phyloP scores from a whole-genome alignment of 2,329 filamentous ascomycete species.

The Microdochium nivale region DNA sequence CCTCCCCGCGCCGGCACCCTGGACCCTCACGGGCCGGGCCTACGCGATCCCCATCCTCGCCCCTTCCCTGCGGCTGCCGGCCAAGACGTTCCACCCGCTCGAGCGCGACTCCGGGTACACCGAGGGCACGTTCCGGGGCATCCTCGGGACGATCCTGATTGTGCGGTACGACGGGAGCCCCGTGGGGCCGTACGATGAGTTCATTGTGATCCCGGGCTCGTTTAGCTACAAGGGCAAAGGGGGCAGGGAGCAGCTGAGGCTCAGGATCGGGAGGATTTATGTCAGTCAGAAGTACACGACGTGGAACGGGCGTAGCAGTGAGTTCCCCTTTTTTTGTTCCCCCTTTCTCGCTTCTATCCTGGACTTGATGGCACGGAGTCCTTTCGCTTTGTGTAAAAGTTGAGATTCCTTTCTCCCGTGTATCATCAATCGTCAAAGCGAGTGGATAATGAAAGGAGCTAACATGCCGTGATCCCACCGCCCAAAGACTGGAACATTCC shows the following conservation, averaged over 20 bases:
- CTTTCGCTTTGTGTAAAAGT: no score
- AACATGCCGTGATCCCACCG: neutral
- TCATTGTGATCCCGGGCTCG: neutral
- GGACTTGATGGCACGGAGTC: neutral
- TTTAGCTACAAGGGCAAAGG: neutral
- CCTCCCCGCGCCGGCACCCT: neutral
- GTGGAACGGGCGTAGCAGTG: neutral
- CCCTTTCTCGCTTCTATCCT: neutral
- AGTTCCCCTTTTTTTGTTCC: neutral
- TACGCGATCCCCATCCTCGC: neutral
- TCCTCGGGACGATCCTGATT: neutral
- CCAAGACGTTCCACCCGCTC: neutral
- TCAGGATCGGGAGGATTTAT: neutral
- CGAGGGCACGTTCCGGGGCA: neutral
- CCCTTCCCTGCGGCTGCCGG: neutral
- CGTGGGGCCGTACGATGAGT: neutral
- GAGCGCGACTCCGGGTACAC: neutral
- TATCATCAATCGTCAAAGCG: no score
- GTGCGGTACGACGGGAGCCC: neutral
- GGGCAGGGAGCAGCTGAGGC: neutral
- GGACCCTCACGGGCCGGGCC: constrained; percentile 1
- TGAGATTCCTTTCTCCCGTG: neutral
- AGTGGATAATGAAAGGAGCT: neutral
- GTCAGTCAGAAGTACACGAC: neutral
- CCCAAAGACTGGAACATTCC: neutral